Evolutionary conservation across 2,329 filamentous ascomycete species (phyloP), one percentile per base, ranked within the genome.

Genomic region (Sclerotinia glacialis): DNA sequence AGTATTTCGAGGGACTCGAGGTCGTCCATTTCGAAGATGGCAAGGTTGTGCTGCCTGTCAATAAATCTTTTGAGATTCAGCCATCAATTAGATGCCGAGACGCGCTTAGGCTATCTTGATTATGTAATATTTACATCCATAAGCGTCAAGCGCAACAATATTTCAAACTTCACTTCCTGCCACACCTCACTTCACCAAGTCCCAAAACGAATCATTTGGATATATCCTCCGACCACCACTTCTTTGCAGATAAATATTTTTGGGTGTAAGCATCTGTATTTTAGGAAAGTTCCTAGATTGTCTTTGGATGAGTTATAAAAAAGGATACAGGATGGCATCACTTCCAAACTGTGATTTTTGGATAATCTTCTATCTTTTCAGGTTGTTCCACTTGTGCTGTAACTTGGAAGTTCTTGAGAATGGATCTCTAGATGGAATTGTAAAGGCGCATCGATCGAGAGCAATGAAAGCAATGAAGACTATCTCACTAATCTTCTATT

Each of bases 1-100:
- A 99, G 85, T 69, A 96, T 84, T 83, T 99, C 95, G 76, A 99
- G 88, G 73, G 92, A 91, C 78, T 91, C 86, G 72, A 99, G 85
- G 76, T 97, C 94, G 58, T 77, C 75, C 76, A 77, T 77, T 53
- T 69, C 47, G 54, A 63, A 54, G 65, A 44, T 37, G 53, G 52
- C 23, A 47, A 50, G 8, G 34, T 49, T 28, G 46, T 49, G 58
- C 58, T 64, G 28, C 52, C 59, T 58, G 42, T 42, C 42, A 44
- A 58, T 21, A 49, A 64, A 64, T 34, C n/a, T 47, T 58, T 44
- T 12, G 52, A 28, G 40, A 50, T 59, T 50, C 42, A 64, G 16
- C 50, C 53, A 42, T 34, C 18, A 62, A 31, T 56, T 21, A 31
- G n/a, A 56, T 28, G 42, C 49, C 18, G 14, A 44, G 11, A 42